Evolutionary conservation across 2,329 filamentous ascomycete genomes (phyloP).

Genomic region (Nannizziopsis arthrosporioides): DNA sequence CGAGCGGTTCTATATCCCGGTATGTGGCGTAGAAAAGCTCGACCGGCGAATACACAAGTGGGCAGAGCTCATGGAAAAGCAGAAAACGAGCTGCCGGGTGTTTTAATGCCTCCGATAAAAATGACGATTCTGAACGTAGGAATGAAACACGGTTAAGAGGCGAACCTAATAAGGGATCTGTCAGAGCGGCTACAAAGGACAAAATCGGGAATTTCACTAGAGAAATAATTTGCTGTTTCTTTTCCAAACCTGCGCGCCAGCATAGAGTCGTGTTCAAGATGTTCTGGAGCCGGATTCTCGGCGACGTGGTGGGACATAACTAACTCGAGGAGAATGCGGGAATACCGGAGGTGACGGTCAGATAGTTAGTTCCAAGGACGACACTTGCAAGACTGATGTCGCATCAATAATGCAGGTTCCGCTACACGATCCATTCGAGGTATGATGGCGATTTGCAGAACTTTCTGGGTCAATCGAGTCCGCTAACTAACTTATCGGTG

Average conservation of each 20-base stretch:
- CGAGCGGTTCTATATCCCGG: conserved; percentile 56
- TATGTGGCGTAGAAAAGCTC: conserved; percentile 58
- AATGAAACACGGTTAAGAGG: conserved; percentile 42
- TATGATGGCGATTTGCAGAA: too few species aligned
- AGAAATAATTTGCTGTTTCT: conserved; percentile 43
- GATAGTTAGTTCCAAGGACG: too few species aligned
- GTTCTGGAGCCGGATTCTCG: conserved; percentile 44
- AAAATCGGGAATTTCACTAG: conserved; percentile 26
- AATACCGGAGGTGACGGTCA: too few species aligned
- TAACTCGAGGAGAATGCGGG: background rate
- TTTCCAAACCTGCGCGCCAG: conserved; percentile 39
- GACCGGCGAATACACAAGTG: conserved; percentile 51
- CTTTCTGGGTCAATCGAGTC: too few species aligned
- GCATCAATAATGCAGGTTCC: too few species aligned
- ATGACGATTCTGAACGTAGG: conserved; percentile 37
- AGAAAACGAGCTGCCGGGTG: conserved; percentile 51
- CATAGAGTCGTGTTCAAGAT: conserved; percentile 48
- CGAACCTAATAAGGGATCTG: conserved; percentile 28
- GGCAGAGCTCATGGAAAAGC: conserved; percentile 65
- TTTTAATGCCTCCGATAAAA: conserved; percentile 38
- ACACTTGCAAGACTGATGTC: too few species aligned
- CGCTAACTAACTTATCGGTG: too few species aligned
- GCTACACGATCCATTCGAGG: too few species aligned
- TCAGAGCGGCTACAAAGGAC: background rate
- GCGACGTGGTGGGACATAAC: conserved; percentile 9